Evolutionary conservation across 2,329 filamentous ascomycete species (phyloP), one percentile per base, ranked within the genome.

Genomic region (Didymella glomerata): DNA sequence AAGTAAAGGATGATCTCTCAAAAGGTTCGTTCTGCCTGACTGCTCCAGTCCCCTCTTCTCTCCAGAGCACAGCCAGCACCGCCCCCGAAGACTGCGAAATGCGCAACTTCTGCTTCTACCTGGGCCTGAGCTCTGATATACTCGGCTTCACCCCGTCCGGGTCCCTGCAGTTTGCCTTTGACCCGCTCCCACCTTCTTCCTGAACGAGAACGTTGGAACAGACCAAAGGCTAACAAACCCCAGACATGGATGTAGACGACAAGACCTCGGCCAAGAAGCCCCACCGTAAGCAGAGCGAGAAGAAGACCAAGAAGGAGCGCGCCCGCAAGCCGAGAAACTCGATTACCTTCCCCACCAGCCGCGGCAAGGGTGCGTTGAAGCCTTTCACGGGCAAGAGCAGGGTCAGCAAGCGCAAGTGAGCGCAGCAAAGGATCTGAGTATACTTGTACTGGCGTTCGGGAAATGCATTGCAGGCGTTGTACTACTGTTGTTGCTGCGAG

Each of bases 171-270:
- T 40, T 40, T 11, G 36, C 36, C 36, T 40, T 40, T 40, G 36
- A 40, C 36, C 36, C 36, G 16, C 73, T 76, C 64, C 67, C 70
- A 64, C 69, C 63, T 51, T 63, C 68, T 48, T 67, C 65, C n/a
- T 40, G 36, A 40, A 20, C 18, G n/a, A 20, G 36, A 40, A 40
- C 5, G 36, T 11, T 40, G 36, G 36, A 40, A 24, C 18, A 14
- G 38, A 41, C 18, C 38, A 41, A 41, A 16, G 38, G 38, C 41
- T 44, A 13, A 44, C 41, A 25, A 16, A 27, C 14, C 16, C 14
- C 68, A 77, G 77, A 76, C 52, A 78, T 79, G 76, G 78, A 80
- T 47, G 67, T 77, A 57, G 78, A 78, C 62, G 18, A 62, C 45
- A 40, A 68, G 44, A 68, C 69, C 3, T 40, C 36, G 52, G 68